phyloP scores from a whole-genome alignment of 805 yeast species.

The Spathaspora sp. region DNA sequence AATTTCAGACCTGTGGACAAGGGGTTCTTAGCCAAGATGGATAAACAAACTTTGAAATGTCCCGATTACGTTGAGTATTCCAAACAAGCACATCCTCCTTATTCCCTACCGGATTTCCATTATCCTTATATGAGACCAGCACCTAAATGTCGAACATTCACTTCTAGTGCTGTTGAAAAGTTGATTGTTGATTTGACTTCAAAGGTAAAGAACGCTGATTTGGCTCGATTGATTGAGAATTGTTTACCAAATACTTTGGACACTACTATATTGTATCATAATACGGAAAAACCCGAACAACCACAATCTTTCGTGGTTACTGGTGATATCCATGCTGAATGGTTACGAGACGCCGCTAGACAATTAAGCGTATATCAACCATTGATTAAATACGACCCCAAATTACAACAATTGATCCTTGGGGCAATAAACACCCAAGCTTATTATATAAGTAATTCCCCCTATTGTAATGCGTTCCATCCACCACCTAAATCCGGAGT shows the following conservation, averaged over 20 bases:
- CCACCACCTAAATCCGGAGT: constrained; percentile 63
- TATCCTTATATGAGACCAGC: constrained; percentile 79
- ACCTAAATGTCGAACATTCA: constrained; percentile 67
- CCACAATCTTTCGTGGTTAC: constrained; percentile 78
- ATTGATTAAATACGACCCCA: constrained; percentile 48
- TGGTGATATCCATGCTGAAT: constrained; percentile 91
- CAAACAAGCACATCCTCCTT: constrained; percentile 50
- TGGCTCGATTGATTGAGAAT: constrained; percentile 75
- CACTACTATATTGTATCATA: constrained; percentile 79
- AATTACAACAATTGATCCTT: constrained; percentile 48
- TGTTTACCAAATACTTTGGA: constrained; percentile 85
- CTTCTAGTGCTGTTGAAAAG: constrained; percentile 57
- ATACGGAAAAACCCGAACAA: constrained; percentile 9
- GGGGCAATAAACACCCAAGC: constrained; percentile 87
- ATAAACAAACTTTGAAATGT: constrained; percentile 34
- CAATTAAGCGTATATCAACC: constrained; percentile 76
- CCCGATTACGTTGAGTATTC: constrained; percentile 65
- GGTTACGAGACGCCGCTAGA: constrained; percentile 85
- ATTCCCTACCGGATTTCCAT: constrained; percentile 48
- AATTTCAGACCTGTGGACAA: constrained; percentile 1
- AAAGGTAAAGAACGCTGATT: constrained; percentile 56
- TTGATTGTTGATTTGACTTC: constrained; percentile 49
- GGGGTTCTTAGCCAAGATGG: constrained; percentile 15
- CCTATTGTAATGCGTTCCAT: constrained; percentile 90
- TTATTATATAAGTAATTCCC: constrained; percentile 53